These are phyloP conservation scores for Corchorus olitorius DNA, from an alignment of 345 rosid genomes.

Conservation along the genomic window DNA sequence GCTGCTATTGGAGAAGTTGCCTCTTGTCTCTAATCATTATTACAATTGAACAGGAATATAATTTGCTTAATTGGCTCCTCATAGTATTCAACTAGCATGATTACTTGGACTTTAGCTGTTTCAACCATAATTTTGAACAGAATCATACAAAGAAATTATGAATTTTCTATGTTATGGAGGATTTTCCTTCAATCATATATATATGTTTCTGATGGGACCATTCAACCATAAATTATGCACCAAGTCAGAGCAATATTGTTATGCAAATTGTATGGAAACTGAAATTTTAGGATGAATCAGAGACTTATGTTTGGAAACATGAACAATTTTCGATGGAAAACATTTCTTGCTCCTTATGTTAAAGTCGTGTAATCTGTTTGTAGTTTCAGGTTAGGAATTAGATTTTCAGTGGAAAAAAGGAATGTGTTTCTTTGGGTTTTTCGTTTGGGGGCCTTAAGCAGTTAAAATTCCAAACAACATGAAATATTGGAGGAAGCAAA, in stretches of 20 bases:
- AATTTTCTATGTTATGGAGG: not conserved
- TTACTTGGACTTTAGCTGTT: not conserved
- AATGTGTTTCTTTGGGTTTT: not conserved
- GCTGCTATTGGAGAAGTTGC: not conserved
- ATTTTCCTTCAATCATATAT: constrained; percentile 8
- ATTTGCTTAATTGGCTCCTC: not conserved
- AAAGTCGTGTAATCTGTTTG: not conserved
- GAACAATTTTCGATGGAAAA: not conserved
- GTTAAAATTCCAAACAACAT: not conserved
- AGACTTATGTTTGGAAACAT: not conserved
- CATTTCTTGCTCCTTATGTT: not conserved
- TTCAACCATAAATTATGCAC: not conserved
- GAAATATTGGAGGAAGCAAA: not conserved
- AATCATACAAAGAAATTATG: not conserved
- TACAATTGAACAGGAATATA: not conserved
- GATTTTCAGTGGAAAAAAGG: not conserved
- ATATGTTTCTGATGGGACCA: not conserved
- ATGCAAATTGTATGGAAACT: not conserved
- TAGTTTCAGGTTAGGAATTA: not conserved
- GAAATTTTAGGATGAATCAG: not conserved
- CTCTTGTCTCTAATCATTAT: constrained; percentile 2
- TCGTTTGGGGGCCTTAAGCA: not conserved
- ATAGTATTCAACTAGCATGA: not conserved
- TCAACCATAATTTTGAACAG: not conserved
- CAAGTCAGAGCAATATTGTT: not conserved